Conservation (phyloP, 2,329 filamentous ascomycete species). For the Dryadomyces quercivorus region DNA sequence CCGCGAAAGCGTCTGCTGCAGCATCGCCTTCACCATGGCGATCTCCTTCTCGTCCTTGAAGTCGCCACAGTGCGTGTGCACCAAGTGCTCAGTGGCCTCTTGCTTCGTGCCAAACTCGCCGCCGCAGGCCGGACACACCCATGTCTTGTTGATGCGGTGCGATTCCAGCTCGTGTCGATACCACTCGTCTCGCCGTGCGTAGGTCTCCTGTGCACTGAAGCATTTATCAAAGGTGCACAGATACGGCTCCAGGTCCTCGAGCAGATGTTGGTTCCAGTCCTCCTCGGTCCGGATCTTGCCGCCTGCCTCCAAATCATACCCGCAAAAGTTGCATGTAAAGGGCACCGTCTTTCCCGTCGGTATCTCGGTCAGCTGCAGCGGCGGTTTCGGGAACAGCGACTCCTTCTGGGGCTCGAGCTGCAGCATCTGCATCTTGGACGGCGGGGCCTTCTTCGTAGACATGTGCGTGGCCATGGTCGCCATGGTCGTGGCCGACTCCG, state of each 20-base stretch:
- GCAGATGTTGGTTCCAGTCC: constrained; percentile 9
- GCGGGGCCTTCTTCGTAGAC: neutral
- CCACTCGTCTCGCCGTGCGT: constrained; percentile 10
- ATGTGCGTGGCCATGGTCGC: constrained; percentile 6
- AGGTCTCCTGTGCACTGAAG: constrained; percentile 9
- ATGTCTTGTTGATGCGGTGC: constrained; percentile 7
- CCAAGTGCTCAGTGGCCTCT: constrained; percentile 7
- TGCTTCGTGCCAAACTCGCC: constrained; percentile 8
- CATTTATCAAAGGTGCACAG: constrained; percentile 11
- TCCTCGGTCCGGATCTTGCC: constrained; percentile 6
- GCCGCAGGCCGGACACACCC: constrained; percentile 9
- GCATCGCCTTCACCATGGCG: constrained; percentile 5
- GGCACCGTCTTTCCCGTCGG: constrained; percentile 2
- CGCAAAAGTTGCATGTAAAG: constrained; percentile 11
- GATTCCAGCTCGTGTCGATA: constrained; percentile 11
- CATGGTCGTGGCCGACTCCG: constrained; percentile 6
- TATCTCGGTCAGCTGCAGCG: constrained; percentile 3
- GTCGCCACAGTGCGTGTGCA: constrained; percentile 4
- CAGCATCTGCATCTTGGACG: neutral
- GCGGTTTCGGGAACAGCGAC: constrained; percentile 5
- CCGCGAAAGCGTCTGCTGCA: constrained; percentile 5
- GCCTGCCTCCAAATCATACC: constrained; percentile 9
- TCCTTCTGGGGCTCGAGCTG: neutral
- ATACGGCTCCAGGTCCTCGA: constrained; percentile 11
- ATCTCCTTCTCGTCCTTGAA: constrained; percentile 4